phyloP scores from a whole-genome alignment of 768 basidiomycete genomes.

The Hortiboletus campestris region DNA sequence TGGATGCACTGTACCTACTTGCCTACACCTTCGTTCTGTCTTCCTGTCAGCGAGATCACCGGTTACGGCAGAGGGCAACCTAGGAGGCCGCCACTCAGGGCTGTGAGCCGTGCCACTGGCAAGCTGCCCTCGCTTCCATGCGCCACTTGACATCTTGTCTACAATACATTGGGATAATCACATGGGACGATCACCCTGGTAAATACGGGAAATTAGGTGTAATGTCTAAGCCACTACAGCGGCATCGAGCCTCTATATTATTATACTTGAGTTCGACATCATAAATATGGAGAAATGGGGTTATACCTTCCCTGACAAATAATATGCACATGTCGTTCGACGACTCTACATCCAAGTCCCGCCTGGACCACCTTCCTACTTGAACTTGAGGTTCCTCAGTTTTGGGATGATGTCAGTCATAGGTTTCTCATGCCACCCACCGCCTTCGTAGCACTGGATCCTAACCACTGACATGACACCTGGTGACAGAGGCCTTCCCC shows the following conservation, averaged over 20 bases:
- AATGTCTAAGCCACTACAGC: not conserved
- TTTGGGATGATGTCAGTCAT: constrained; percentile 31
- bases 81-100: constrained; percentile 2
- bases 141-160: not conserved
- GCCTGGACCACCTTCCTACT: constrained; percentile 2
- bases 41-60: not conserved
- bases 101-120: constrained; percentile 14
- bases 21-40: not conserved
- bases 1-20: not conserved
- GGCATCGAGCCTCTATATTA: not conserved
- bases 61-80: constrained; percentile 14
- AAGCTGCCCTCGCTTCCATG: not conserved
- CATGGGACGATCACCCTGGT: not conserved
- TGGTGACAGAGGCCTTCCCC: not conserved
- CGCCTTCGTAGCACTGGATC: constrained; percentile 10
- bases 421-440: constrained; percentile 22
- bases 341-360: not conserved
- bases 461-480: constrained; percentile 14
- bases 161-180: constrained; percentile 1
- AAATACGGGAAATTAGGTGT: not conserved
- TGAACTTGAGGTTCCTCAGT: constrained; percentile 25
- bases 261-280: not conserved
- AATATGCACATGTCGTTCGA: not conserved
- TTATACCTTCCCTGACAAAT: not conserved
- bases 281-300: not conserved